Conservation (phyloP, 2,329 filamentous ascomycete genomes). For the Neonectria magnoliae region DNA sequence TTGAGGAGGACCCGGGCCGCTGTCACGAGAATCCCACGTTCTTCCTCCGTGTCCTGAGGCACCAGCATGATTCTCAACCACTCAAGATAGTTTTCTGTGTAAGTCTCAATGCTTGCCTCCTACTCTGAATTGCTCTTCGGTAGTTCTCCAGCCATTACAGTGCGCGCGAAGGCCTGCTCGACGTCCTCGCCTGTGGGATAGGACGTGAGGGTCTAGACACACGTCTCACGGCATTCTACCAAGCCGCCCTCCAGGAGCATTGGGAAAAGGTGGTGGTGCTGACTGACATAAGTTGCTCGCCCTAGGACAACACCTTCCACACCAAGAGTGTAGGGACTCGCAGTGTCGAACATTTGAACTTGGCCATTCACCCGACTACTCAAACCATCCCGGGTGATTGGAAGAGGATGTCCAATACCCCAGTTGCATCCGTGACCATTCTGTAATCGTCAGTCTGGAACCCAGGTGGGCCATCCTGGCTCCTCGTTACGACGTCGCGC, state of each 20-base stretch:
- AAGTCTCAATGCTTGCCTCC: conserved; percentile 13
- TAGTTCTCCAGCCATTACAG: conserved; percentile 21
- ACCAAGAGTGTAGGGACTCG: not conserved
- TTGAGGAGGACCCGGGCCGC: not conserved
- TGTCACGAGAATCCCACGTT: not conserved
- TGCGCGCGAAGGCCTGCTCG: conserved; percentile 25
- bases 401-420: conserved; percentile 24
- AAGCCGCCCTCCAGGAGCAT: conserved; percentile 11
- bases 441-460: conserved; percentile 32
- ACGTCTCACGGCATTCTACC: conserved; percentile 16
- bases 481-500: conserved; percentile 25
- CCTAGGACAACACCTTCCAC: conserved; percentile 23
- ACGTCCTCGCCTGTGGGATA: conserved; percentile 32
- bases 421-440: conserved; percentile 31
- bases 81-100: conserved; percentile 23
- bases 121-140: not conserved
- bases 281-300: conserved; percentile 16
- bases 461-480: conserved; percentile 32
- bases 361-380: conserved; percentile 1
- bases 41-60: conserved; percentile 7
- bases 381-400: not conserved
- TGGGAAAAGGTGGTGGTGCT: conserved; percentile 23
- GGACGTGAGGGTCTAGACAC: conserved; percentile 8
- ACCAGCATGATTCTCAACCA: conserved; percentile 20
- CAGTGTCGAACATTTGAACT: conserved; percentile 14